Percentiles rank a stretch among this genome's conserved stretches.
phyloP scores from a whole-genome alignment of 257 asterid species.

The Plectranthus barbatus region DNA sequence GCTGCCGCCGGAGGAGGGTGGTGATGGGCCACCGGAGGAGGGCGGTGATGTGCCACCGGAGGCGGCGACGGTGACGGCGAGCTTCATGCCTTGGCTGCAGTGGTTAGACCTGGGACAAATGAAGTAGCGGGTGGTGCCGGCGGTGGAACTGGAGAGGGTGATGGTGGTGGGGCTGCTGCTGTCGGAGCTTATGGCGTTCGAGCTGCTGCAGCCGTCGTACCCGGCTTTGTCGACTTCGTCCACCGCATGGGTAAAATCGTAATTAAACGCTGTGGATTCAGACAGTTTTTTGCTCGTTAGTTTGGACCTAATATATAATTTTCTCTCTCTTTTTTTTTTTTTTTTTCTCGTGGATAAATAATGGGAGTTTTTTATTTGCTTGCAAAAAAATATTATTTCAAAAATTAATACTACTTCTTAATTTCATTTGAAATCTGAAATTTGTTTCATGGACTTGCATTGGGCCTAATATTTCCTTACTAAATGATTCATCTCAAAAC shows the following conservation, averaged over 20 bases:
- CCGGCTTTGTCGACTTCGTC: constrained; percentile 32
- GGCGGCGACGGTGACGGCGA: constrained; percentile 33
- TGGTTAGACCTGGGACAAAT: constrained; percentile 44
- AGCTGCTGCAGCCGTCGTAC: constrained; percentile 30
- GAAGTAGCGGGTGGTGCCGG: constrained; percentile 45
- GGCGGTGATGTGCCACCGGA: constrained; percentile 18
- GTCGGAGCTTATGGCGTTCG: constrained; percentile 22
- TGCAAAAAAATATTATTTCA: too few relatives aligned
- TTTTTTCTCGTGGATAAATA: too few relatives aligned
- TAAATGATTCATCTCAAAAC: too few relatives aligned
- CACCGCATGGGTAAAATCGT: constrained; percentile 36
- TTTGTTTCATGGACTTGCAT: too few relatives aligned
- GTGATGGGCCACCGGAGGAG: constrained; percentile 12
- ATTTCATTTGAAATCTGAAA: too few relatives aligned
- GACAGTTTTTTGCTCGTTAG: too few relatives aligned
- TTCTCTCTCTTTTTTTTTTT: too few relatives aligned
- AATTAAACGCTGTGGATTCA: constrained; percentile 40
- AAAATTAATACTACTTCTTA: too few relatives aligned
- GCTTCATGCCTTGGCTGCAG: constrained; percentile 48
- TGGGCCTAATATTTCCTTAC: too few relatives aligned
- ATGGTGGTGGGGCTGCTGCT: constrained; percentile 36
- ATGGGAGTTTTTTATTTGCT: too few relatives aligned
- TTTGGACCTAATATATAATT: too few relatives aligned
- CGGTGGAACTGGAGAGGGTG: neutral
- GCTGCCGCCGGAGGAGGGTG: neutral